These are phyloP conservation scores for Ilyonectria robusta DNA, from an alignment of 2,329 filamentous ascomycete genomes.

Conservation along the genomic window DNA sequence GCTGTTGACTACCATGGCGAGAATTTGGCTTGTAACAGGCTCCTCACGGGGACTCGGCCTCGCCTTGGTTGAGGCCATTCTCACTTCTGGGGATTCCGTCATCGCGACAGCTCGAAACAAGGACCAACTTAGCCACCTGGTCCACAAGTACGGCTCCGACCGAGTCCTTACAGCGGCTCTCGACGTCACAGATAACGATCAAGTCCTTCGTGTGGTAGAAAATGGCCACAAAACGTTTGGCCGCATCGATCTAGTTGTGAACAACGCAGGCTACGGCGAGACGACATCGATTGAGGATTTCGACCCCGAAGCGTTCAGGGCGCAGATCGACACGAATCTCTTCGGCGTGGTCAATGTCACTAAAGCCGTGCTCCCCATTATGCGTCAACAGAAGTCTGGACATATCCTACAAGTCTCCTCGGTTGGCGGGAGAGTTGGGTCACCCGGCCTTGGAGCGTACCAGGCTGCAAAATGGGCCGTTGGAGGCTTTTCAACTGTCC, in stretches of 20 bases:
- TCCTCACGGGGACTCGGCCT: conserved; percentile 63
- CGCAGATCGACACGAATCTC: conserved; percentile 72
- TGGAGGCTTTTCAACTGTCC: conserved; percentile 53
- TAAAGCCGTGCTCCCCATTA: conserved; percentile 52
- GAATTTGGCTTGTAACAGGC: conserved; percentile 64
- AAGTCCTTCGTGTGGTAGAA: conserved; percentile 19
- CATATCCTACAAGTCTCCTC: conserved; percentile 58
- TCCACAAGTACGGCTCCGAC: conserved; percentile 54
- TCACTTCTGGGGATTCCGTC: conserved; percentile 57
- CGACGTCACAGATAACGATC: conserved; percentile 58
- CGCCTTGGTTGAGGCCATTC: conserved; percentile 54
- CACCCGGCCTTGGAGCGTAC: conserved; percentile 52
- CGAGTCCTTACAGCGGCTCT: conserved; percentile 65
- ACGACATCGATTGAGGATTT: conserved; percentile 67
- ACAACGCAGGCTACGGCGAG: conserved; percentile 63
- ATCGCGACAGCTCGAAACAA: conserved; percentile 61
- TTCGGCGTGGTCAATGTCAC: conserved; percentile 70
- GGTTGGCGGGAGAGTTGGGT: conserved; percentile 52
- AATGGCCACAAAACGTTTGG: conserved; percentile 16
- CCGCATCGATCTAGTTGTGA: conserved; percentile 28
- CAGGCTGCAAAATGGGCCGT: conserved; percentile 57
- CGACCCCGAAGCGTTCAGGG: conserved; percentile 62
- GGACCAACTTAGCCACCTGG: conserved; percentile 51
- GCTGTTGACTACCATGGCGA: conserved; percentile 36
- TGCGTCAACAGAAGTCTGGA: conserved; percentile 49